Conservation (phyloP, 352 stramenopile genomes). For the Pythium coloratum region DNA sequence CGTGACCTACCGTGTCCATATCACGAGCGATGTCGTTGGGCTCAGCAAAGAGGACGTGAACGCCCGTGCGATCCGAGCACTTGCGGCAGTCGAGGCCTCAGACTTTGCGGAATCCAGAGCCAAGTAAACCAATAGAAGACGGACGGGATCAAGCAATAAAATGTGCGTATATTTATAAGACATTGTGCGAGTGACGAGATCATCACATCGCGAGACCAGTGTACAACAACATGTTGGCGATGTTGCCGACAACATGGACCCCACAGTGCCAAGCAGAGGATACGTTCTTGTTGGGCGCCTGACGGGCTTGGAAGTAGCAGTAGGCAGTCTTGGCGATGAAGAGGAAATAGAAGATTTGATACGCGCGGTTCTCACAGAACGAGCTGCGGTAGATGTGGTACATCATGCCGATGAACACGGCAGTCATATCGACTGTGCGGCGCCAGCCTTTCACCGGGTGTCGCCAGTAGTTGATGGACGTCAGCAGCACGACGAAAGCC, state of each 20-base stretch:
- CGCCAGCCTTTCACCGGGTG: conserved; percentile 74
- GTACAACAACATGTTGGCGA: conserved; percentile 79
- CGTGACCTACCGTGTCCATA: conserved; percentile 58
- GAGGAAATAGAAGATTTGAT: conserved; percentile 63
- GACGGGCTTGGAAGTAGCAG: conserved; percentile 71
- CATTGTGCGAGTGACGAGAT: background rate
- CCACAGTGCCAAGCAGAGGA: conserved; percentile 81
- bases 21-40: conserved; percentile 38
- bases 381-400: conserved; percentile 71
- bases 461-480: conserved; percentile 87
- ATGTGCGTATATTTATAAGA: background rate
- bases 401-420: conserved; percentile 51
- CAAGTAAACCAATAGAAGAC: conserved; percentile 14
- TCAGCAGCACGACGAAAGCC: conserved; percentile 71
- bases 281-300: conserved; percentile 56
- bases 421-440: conserved; percentile 64
- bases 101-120: conserved; percentile 57
- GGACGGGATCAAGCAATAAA: conserved; percentile 2
- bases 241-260: conserved; percentile 74
- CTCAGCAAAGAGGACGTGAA: conserved; percentile 60
- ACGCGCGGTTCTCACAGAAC: conserved; percentile 49
- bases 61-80: conserved; percentile 32
- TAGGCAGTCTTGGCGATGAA: conserved; percentile 68
- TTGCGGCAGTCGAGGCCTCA: conserved; percentile 50
- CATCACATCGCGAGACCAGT: conserved; percentile 48